Percentiles rank a stretch among this genome's conserved stretches.
These are phyloP conservation scores for Kodamaea ohmeri DNA, from an alignment of 1,139 yeast genomes.

Conservation along the genomic window DNA sequence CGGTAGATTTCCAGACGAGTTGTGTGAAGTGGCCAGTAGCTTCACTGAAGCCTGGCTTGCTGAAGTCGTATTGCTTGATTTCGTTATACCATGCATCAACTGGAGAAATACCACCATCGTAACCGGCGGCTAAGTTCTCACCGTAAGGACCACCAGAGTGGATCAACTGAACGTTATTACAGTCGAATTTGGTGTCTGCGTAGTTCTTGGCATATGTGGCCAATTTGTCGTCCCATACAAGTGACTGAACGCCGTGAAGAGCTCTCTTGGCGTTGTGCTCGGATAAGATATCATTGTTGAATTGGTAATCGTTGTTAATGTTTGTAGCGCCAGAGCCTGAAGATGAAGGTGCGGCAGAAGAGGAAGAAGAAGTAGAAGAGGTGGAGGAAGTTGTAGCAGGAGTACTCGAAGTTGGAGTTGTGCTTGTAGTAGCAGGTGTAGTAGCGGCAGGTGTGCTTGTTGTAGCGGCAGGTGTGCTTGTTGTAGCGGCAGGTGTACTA, in stretches of 20 bases:
- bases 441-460: background rate
- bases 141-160: conserved; percentile 57
- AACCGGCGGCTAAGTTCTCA: conserved; percentile 60
- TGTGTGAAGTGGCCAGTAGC: conserved; percentile 68
- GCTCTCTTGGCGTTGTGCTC: conserved; percentile 56
- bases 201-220: conserved; percentile 38
- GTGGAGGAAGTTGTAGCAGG: conserved; percentile 2
- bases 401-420: conserved; percentile 1
- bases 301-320: conserved; percentile 12
- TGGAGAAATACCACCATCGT: conserved; percentile 44
- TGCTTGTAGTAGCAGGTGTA: conserved; percentile 1
- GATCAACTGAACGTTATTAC: conserved; percentile 51
- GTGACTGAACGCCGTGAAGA: conserved; percentile 46
- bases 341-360: conserved; percentile 13
- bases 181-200: conserved; percentile 46
- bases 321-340: conserved; percentile 8
- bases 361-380: conserved; percentile 6
- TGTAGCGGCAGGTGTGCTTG: background rate
- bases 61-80: conserved; percentile 49
- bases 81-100: conserved; percentile 70
- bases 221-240: conserved; percentile 49
- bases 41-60: conserved; percentile 42
- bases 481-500: background rate
- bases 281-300: conserved; percentile 31
- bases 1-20: conserved; percentile 59